A percentile compares a stretch with the other conserved stretches of the same genome.
phyloP scores from a whole-genome alignment of 257 asterid species.

The Ocimum tenuiflorum region DNA sequence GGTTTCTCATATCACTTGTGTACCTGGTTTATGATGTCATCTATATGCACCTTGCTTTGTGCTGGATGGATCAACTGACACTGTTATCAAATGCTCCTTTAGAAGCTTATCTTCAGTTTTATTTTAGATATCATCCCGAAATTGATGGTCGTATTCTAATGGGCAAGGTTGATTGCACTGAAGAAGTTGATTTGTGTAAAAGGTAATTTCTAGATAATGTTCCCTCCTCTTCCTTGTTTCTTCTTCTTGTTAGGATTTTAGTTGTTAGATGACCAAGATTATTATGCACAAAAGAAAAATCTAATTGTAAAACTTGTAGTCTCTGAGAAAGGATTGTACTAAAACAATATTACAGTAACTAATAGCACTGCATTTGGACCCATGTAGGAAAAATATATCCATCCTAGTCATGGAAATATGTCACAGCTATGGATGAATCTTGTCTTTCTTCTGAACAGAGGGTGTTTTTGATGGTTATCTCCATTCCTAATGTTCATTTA shows the following conservation, averaged over 20 bases:
- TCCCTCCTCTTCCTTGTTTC: too few relatives aligned
- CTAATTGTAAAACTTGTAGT: conserved; percentile 4
- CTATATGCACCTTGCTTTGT: conserved; percentile 12
- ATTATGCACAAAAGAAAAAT: not conserved
- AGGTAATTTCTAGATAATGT: conserved; percentile 37
- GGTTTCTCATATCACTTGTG: too few relatives aligned
- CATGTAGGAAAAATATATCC: too few relatives aligned
- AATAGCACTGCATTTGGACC: too few relatives aligned
- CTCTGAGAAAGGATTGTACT: too few relatives aligned
- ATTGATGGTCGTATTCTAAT: conserved; percentile 76
- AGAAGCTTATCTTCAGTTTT: conserved; percentile 26
- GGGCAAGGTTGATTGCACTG: conserved; percentile 91
- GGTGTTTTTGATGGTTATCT: not conserved
- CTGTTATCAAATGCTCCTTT: not conserved
- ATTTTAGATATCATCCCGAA: conserved; percentile 66
- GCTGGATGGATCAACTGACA: conserved; percentile 18
- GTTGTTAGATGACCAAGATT: not conserved
- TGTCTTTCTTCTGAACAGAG: not conserved
- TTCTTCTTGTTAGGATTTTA: not conserved
- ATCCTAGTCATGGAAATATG: not conserved
- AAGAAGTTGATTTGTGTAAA: conserved; percentile 68
- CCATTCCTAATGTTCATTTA: not conserved
- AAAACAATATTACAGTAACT: too few relatives aligned
- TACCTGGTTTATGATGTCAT: too few relatives aligned
- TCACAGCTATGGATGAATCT: not conserved